phyloP scores from a whole-genome alignment of 1,284 basidiomycete species.

The Coniferiporia weirii region DNA sequence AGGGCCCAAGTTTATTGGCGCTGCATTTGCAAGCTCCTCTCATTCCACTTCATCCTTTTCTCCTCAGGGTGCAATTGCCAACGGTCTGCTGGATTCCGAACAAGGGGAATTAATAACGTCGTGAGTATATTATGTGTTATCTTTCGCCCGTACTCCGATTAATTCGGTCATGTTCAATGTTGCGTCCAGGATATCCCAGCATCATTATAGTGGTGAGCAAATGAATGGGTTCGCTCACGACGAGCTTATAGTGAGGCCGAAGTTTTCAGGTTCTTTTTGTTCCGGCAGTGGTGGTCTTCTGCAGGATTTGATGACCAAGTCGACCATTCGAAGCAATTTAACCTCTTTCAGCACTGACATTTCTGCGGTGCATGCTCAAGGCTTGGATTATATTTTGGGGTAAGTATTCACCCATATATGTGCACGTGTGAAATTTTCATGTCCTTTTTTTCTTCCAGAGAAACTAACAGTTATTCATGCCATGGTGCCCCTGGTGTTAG shows the following conservation, averaged over 20 bases:
- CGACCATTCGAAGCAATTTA: slow-evolving; percentile 51
- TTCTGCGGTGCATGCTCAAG: slow-evolving; percentile 36
- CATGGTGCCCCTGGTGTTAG: slow-evolving; percentile 63
- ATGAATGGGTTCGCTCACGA: slow-evolving; percentile 25
- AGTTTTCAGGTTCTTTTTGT: slow-evolving; percentile 18
- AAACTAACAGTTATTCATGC: slow-evolving; percentile 29
- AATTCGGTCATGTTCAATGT: not conserved
- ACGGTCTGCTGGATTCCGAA: slow-evolving; percentile 29
- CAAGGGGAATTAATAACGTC: slow-evolving; percentile 29
- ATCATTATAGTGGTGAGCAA: slow-evolving; percentile 56
- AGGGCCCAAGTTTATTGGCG: slow-evolving; percentile 7
- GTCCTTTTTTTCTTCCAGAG: not conserved
- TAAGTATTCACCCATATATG: slow-evolving; percentile 25
- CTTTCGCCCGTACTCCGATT: slow-evolving; percentile 5
- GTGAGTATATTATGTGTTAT: slow-evolving; percentile 23
- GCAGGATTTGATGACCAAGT: slow-evolving; percentile 30
- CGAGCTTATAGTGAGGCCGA: not conserved
- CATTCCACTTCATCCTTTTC: slow-evolving; percentile 15
- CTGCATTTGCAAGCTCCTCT: not conserved
- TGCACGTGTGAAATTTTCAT: not conserved
- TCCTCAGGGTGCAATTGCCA: slow-evolving; percentile 22
- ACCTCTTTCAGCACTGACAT: slow-evolving; percentile 47
- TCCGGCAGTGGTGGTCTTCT: slow-evolving; percentile 43
- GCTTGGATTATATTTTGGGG: slow-evolving; percentile 56
- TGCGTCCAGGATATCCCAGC: slow-evolving; percentile 50